phyloP scores from a whole-genome alignment of 2,329 filamentous ascomycete species.

The Harringtonia lauricola region DNA sequence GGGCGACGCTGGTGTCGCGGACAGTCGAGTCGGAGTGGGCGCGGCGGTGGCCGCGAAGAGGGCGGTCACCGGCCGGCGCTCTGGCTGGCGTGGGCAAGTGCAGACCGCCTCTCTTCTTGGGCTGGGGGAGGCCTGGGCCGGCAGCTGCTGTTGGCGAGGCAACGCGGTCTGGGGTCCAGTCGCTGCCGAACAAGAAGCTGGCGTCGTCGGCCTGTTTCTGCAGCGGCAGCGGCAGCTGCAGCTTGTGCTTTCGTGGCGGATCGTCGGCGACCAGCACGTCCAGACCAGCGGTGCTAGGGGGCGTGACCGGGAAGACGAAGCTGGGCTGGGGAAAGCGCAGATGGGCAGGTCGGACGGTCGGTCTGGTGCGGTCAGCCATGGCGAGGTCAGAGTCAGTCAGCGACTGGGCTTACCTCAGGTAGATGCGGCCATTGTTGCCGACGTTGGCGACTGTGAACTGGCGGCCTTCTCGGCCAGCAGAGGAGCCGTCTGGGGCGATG shows the following conservation, averaged over 20 bases:
- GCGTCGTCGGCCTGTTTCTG: neutral
- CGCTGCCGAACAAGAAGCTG: constrained; percentile 19
- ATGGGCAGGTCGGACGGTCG: constrained; percentile 48
- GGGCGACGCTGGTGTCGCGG: constrained; percentile 46
- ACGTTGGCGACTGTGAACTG: constrained; percentile 75
- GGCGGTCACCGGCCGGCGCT: constrained; percentile 7
- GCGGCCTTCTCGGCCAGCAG: constrained; percentile 52
- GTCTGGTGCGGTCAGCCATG: no score
- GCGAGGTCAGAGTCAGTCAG: constrained; percentile 5
- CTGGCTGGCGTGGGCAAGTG: no score
- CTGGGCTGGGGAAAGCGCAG: constrained; percentile 50
- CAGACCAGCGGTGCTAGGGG: constrained; percentile 46
- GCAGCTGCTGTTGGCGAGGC: constrained; percentile 19
- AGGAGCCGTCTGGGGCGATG: constrained; percentile 47
- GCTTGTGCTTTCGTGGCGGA: constrained; percentile 4
- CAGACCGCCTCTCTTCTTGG: neutral
- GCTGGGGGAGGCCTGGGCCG: neutral
- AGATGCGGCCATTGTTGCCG: constrained; percentile 73
- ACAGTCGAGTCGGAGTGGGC: constrained; percentile 69
- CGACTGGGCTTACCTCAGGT: constrained; percentile 50
- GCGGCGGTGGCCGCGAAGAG: constrained; percentile 36
- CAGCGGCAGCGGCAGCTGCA: constrained; percentile 11
- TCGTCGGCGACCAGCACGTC: constrained; percentile 28
- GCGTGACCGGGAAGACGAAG: constrained; percentile 49
- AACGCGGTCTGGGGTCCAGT: constrained; percentile 32